Evolutionary conservation across 352 stramenopile species (phyloP), one percentile per base, ranked within the genome.

Genomic region (Phytopythium helicoides): DNA sequence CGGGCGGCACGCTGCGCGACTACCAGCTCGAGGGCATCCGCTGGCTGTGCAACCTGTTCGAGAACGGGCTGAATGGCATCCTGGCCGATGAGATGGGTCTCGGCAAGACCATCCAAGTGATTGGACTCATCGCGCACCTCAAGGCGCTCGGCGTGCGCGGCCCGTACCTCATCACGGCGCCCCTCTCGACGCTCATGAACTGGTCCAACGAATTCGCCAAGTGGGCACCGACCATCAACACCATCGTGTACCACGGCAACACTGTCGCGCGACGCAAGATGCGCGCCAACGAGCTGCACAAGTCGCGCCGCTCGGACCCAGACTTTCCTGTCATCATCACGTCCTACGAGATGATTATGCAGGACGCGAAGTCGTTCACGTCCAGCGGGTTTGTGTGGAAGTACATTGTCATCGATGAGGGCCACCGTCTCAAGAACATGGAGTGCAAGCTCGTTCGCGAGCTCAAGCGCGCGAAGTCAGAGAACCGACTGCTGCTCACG

Each of bases 381-480:
- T 48, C 5, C 48, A 40, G 67, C 36, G 78, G 81, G 0, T 94
- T 90, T 37, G 71, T 88, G 23, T 96, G 82, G 81, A 97, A 97
- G 60, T 98, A 98, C 68, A 81, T 99, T 18, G 89, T 99, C 59
- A 94, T 99, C 26, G 97, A 99, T 71, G 97, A 99, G 62, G 97
- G 95, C 28, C 97, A 99, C 57, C 83, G 97, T 16, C 74, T 99
- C 8, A 99, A 99, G 61, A 99, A 99, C 66, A 94, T 98, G 77
- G 86, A 98, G 57, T 98, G 95, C 72, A 87, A 87, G 48, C 78
- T 99, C 31, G 85, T 99, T 53, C 80, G 78, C 33, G 93, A 97
- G 64, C 81, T 99, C 19, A 99, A 99, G 60, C 73, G 81, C 23
- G 81, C 97, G 51, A 73, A 80, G 6, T 94, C 94, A 16, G 86